Evolutionary conservation across 176 grass and related monocot species (phyloP).

Genomic region (Rhynchospora pubera): DNA sequence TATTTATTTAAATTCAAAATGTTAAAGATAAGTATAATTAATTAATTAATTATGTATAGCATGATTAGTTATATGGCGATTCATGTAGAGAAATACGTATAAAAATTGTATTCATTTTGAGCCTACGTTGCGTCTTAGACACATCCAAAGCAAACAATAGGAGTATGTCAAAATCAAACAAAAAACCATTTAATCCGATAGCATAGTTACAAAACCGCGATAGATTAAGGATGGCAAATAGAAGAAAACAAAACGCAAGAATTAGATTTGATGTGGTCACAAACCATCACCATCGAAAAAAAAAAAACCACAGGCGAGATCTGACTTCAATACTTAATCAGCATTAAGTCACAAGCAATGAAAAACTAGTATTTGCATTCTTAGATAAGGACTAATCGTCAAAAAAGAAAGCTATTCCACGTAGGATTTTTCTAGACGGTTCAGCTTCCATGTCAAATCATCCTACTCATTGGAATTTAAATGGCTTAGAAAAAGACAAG

Average conservation of each 20-base stretch:
- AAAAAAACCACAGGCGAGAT: constrained; percentile 8
- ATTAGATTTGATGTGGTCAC: background rate
- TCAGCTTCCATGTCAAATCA: constrained; percentile 26
- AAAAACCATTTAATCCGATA: no score
- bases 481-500: constrained; percentile 10
- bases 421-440: constrained; percentile 16
- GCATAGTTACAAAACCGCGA: no score
- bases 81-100: no score
- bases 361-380: constrained; percentile 18
- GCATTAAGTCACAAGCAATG: constrained; percentile 1
- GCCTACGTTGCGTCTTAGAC: no score
- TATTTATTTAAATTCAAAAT: no score
- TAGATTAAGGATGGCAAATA: no score
- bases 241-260: background rate
- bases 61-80: no score
- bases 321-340: background rate
- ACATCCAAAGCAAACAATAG: no score
- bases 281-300: background rate
- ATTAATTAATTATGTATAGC: no score
- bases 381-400: constrained; percentile 7
- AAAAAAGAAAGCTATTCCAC: background rate
- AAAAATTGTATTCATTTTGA: no score
- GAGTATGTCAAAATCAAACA: no score
- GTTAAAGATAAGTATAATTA: no score
- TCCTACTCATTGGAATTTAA: constrained; percentile 20